Percentiles rank a stretch among this genome's conserved stretches.
phyloP scores from a whole-genome alignment of 306 rosid species.

The Pachyrhizus erosus region DNA sequence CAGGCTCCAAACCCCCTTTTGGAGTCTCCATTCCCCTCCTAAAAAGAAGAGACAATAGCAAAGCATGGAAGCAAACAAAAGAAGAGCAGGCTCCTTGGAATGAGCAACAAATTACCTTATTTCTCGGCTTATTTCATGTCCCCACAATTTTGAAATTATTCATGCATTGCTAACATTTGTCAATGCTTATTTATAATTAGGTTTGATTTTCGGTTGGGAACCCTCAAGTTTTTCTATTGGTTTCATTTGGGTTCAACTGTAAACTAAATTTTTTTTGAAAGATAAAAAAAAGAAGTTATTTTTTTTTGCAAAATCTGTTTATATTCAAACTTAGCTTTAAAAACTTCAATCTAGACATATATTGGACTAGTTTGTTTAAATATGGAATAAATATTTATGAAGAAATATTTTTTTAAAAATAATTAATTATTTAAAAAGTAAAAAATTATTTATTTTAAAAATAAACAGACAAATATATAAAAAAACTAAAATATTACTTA shows the following conservation, averaged over 20 bases:
- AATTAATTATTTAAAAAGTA: no score
- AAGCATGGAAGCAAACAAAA: slow-evolving; percentile 41
- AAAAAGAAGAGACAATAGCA: slow-evolving; percentile 54
- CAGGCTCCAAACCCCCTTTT: slow-evolving; percentile 45
- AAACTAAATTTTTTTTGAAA: neutral
- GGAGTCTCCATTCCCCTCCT: slow-evolving; percentile 47
- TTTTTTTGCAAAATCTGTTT: no score
- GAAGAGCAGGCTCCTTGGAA: slow-evolving; percentile 42
- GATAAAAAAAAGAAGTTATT: no score
- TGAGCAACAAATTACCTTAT: slow-evolving; percentile 49
- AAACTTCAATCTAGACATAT: no score
- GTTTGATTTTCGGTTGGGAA: neutral
- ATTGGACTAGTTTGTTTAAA: no score
- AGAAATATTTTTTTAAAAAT: no score
- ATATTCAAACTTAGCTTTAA: no score
- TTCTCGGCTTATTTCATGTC: slow-evolving; percentile 58
- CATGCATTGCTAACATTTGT: slow-evolving; percentile 34
- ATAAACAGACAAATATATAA: no score
- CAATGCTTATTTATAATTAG: slow-evolving; percentile 40
- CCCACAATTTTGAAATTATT: slow-evolving; percentile 62
- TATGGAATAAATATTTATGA: no score
- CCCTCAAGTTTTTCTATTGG: neutral
- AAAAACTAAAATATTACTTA: no score
- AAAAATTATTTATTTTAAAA: no score
- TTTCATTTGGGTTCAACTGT: neutral